These are phyloP conservation scores for Didymella exigua DNA, from an alignment of 2,329 filamentous ascomycete species.

Conservation along the genomic window DNA sequence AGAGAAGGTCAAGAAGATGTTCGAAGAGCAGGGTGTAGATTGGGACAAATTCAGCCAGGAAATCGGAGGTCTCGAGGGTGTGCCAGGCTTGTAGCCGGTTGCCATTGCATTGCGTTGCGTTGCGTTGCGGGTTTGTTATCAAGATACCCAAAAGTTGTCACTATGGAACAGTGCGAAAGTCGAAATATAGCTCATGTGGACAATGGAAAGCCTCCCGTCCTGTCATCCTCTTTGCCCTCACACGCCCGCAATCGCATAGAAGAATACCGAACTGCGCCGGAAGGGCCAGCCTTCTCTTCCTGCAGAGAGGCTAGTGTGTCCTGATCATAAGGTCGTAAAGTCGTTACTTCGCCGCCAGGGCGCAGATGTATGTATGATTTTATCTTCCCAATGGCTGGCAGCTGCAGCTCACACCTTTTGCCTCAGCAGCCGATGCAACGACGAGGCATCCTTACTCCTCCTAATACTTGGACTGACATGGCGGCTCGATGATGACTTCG, in stretches of 20 bases:
- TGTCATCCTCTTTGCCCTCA: background rate
- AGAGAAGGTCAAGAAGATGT: constrained; percentile 74
- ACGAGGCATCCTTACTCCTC: constrained; percentile 11
- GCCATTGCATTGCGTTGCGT: constrained; percentile 10
- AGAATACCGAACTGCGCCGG: background rate
- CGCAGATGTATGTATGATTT: background rate
- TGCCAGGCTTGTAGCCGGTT: constrained; percentile 52
- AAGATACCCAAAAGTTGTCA: constrained; percentile 13
- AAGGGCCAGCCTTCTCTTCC: background rate
- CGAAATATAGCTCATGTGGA: background rate
- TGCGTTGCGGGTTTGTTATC: constrained; percentile 9
- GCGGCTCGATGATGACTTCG: constrained; percentile 14
- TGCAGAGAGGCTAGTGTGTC: background rate
- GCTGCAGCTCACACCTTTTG: constrained; percentile 8
- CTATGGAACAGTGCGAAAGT: background rate
- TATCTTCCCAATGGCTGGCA: background rate
- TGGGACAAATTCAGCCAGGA: constrained; percentile 81
- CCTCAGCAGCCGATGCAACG: constrained; percentile 10
- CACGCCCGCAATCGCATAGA: background rate
- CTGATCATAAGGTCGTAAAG: constrained; percentile 10
- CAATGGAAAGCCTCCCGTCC: background rate
- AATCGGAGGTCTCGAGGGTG: constrained; percentile 65
- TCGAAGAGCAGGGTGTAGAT: constrained; percentile 75
- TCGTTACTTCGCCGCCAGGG: constrained; percentile 3
- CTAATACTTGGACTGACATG: constrained; percentile 6